Base-by-base conservation (phyloP, 805 yeast species). In the Lipomyces orientalis region DNA sequence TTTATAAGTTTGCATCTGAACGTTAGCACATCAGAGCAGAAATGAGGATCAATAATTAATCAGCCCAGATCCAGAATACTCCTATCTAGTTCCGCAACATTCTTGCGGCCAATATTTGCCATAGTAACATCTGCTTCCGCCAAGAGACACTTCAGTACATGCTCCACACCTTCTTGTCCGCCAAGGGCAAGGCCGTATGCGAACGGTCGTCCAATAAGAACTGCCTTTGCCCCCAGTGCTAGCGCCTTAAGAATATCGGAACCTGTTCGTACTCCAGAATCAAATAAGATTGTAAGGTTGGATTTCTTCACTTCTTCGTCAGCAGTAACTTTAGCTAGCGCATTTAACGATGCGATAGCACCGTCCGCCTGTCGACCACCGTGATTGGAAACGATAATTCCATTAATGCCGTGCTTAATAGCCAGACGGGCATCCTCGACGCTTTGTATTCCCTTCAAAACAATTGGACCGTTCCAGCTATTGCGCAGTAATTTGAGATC, bases 341-440 rank as follows among this genome's bases (percentile, higher is more conserved):
- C 84, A 74, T 88, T 90, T n/a, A 88, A 79, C 1, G 90, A 85
- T 0, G 90, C 84, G 62, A 82, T 79, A 0, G 88, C 82, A 54
- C 83, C 86, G 70, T 88, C 92, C 54, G 87, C 79, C 58, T 76
- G 75, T 73, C 95, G 80, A 58, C 95, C 94, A 69, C 95, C 95
- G 78, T 90, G 95, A 73, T 90, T 90, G 0, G 93, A 89, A 54
- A 90, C 74, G 1, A 90, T 90, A 31, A 90, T 88, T 61, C 91
- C 94, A 60, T 85, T 83, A 43, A 84, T 83, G 0, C 91, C 92
- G 69, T 84, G 79, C 66, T 88, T 87, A 3, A 84, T 83, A 0
- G 94, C 94, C 60, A 79, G 76, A 10, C 88, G 71, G 0, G 87
- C 90, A 74, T 90, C 94, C 67, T 88, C 90, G 16, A 83, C 85